Conservation (phyloP, 2,329 filamentous ascomycete genomes). For the Ilyonectria sp. region DNA sequence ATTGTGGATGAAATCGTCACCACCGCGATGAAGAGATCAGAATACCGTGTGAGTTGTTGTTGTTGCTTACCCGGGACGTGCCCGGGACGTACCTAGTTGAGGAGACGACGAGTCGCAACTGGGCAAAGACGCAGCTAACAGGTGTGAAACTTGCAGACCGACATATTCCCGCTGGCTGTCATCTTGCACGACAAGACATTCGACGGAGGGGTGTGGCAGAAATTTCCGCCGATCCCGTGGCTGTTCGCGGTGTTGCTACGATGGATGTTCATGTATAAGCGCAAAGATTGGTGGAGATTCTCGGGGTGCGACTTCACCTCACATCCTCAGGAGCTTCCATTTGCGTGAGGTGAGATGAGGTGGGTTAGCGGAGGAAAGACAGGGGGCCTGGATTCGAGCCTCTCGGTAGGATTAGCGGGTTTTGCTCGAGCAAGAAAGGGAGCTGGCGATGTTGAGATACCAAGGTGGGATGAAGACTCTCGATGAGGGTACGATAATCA, state of each 20-base stretch:
- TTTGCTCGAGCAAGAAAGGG: background rate
- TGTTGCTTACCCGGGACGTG: background rate
- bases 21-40: constrained; percentile 34
- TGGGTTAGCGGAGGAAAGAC: background rate
- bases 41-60: constrained; percentile 33
- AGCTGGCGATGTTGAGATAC: background rate
- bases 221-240: constrained; percentile 50
- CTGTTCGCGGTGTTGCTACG: constrained; percentile 48
- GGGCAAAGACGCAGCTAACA: constrained; percentile 7
- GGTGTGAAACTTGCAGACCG: constrained; percentile 30
- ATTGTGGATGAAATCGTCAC: constrained; percentile 32
- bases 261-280: constrained; percentile 53
- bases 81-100: background rate
- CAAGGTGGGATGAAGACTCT: background rate
- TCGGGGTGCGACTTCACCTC: constrained; percentile 50
- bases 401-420: background rate
- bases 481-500: background rate
- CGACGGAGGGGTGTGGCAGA: constrained; percentile 45
- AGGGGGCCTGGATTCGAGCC: background rate
- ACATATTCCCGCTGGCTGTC: constrained; percentile 43
- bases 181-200: constrained; percentile 48
- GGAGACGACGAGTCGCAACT: background rate
- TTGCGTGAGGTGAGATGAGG: constrained; percentile 45
- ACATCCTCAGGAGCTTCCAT: constrained; percentile 53
- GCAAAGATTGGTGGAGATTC: constrained; percentile 56